Percentiles rank a stretch among this genome's conserved stretches.
Conservation (phyloP, 257 asterid genomes). For the Orobanche coerulescens region DNA sequence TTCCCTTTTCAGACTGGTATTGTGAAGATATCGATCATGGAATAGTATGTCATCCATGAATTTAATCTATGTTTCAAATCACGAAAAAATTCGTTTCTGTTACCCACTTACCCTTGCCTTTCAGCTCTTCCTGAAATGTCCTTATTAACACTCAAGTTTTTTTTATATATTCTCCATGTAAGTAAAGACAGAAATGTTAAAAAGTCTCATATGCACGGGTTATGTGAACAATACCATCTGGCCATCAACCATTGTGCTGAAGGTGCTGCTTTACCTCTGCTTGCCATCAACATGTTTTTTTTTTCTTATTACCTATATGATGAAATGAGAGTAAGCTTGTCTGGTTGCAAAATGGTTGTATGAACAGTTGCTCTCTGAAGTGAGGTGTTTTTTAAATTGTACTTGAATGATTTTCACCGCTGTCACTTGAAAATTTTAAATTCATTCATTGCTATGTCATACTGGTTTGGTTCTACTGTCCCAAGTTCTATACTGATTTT, state of each 20-base stretch:
- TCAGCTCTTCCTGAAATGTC: not conserved
- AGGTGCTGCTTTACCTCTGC: slow-evolving; percentile 10
- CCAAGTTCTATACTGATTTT: not conserved
- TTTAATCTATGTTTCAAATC: not conserved
- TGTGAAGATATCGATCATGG: not conserved
- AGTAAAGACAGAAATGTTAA: not conserved
- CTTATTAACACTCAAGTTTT: not conserved
- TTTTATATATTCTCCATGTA: not conserved
- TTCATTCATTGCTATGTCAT: not conserved
- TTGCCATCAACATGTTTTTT: not conserved
- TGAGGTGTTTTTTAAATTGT: not conserved
- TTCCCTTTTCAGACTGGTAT: slow-evolving; percentile 7
- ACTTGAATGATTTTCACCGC: not conserved
- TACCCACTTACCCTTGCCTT: not conserved
- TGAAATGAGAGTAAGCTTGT: slow-evolving; percentile 8
- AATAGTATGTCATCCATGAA: not conserved
- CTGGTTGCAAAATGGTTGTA: not conserved
- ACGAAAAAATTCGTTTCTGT: not conserved
- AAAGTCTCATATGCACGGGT: not conserved
- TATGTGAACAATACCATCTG: slow-evolving; percentile 6
- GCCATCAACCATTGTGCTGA: not conserved
- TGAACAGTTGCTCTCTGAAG: not conserved
- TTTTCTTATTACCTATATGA: not conserved
- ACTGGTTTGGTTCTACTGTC: not conserved
- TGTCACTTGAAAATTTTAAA: not conserved